Percentiles rank a stretch among this genome's conserved stretches.
phyloP scores from a whole-genome alignment of 352 stramenopile species.

The Globisporangium lucens region DNA sequence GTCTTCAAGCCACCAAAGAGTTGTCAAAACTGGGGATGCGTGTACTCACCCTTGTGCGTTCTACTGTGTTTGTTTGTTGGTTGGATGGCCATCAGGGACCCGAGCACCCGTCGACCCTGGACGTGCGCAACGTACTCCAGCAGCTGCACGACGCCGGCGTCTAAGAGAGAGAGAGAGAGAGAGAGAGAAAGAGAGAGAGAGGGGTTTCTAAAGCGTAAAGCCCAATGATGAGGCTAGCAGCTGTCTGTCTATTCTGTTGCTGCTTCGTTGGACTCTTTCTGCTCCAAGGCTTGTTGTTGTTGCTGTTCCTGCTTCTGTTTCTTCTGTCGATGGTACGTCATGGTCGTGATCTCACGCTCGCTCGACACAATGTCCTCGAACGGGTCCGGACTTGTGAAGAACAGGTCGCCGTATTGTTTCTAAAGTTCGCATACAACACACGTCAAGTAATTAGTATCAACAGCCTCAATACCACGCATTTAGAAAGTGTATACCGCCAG shows the following conservation, averaged over 20 bases:
- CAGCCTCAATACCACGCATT: not conserved
- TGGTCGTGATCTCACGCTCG: conserved; percentile 53
- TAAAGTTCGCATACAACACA: conserved; percentile 15
- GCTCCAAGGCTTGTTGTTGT: not conserved
- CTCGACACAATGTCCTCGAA: conserved; percentile 63
- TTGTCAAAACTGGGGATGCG: not conserved
- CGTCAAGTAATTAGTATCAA: not conserved
- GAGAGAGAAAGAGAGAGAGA: not conserved
- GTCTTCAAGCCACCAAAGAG: not conserved
- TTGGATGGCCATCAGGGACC: conserved; percentile 25
- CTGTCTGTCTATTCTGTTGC: not conserved
- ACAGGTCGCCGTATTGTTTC: conserved; percentile 57
- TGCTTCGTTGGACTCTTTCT: not conserved
- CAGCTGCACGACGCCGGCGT: conserved; percentile 47
- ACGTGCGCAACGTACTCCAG: conserved; percentile 51
- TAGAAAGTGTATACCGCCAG: not conserved
- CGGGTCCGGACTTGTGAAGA: conserved; percentile 62
- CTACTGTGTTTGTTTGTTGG: not conserved
- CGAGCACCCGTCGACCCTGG: conserved; percentile 55
- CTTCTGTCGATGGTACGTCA: conserved; percentile 35
- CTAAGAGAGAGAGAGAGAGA: conserved; percentile 10
- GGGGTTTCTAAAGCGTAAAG: not conserved
- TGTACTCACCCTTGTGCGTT: not conserved
- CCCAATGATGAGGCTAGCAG: no score
- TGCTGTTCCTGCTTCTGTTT: conserved; percentile 1